Base-by-base conservation (phyloP, 2,329 filamentous ascomycete genomes). In the Sclerotiophoma versabilis region DNA sequence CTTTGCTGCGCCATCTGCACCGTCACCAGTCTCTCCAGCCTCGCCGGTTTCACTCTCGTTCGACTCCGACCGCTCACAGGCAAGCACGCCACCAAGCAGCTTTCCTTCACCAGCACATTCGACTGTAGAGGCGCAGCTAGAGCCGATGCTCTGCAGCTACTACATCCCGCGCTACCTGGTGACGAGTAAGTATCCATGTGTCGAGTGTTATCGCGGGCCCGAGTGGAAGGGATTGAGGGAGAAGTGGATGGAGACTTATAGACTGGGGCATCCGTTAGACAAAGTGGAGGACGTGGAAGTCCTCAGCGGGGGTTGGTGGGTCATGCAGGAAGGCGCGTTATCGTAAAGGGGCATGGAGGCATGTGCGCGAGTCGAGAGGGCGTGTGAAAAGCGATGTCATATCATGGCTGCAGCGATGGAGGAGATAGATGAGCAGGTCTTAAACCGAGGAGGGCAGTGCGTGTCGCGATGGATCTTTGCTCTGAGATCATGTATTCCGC, bases 151-250 rank as follows among this genome's bases (percentile, higher is more conserved):
- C 41, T 72, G 68, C 47, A 7, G 37, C 6, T 61, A 64, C 44
- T 58, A 60, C 49, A 65, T 69, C 36, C 57, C 59, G n/a, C 62
- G 43, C 32, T 44, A 60, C 20, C 44, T 65, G 1, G 54, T 60
- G 2, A 29, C 23, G 4, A 63, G 60, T 23, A 39, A 38, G 12
- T 58, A 57, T 27, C 70, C 71, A 4, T 74, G 71, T 27, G 23
- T 62, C 15, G 41, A 48, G 6, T 74, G 70, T 51, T 73, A 70
- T 27, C 32, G 63, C 42, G 25, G 54, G 26, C 59, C 60, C 0
- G 36, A 62, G 49, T 71, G 62, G 54, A 43, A 49, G 36, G 14
- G 4, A 1, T 17, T 57, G 20, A 47, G 58, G 11, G 17, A 15
- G 8, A n/a, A 26, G 6, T 69, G 61, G 64, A 59, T 66, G 54